Evolutionary conservation across 192 early-diverging fungal species (phyloP), one percentile per base, ranked within the genome.

Genomic region (Backusella liffmaniae): DNA sequence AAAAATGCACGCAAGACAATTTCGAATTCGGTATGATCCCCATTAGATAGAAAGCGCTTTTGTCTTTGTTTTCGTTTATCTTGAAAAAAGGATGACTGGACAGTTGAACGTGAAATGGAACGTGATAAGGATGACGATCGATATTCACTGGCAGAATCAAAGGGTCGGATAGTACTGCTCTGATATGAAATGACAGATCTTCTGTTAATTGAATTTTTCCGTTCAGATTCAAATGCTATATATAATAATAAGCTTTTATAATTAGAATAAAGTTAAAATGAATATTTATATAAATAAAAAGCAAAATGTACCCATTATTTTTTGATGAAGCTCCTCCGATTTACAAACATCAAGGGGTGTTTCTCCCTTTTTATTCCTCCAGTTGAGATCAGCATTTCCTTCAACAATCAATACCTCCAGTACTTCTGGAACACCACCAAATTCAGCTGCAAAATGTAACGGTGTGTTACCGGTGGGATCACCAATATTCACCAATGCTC

Each of bases 401-500:
- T 85, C 84, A 23, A 80, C 46, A 9, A 87, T 76, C 35, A 88
- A 56, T 1, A 88, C 82, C 15, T 77, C 77, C 1, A 88, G 73
- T 23, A 88, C 86, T 44, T 88, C 86, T 23, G 79, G 39, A 0
- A 88, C 76, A n/a, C 81, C 77, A 7, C 86, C 84, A 71, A 83
- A 86, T 44, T 88, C 86, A 26, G 85, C 83, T 32, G 86, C 86
- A 73, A 86, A 88, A 75, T 88, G 86, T 26, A 88, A 59, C 39
- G 86, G 83, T 9, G 86, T 88, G 56, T 88, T 86, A 3, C 84
- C 84, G 51, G 80, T 82, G 10, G 79, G 69, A 44, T 88, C 86
- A 1, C 79, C 76, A 73, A 84, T 82, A 51, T 86, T 82, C 1
- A 85, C 84, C 18, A 85, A 56, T 0, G 86, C 83, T 10, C 86